A percentile compares a stretch with the other conserved stretches of the same genome.
Evolutionary conservation across 139 green algal genomes (phyloP).

Genomic region (Penium margaritaceum): DNA sequence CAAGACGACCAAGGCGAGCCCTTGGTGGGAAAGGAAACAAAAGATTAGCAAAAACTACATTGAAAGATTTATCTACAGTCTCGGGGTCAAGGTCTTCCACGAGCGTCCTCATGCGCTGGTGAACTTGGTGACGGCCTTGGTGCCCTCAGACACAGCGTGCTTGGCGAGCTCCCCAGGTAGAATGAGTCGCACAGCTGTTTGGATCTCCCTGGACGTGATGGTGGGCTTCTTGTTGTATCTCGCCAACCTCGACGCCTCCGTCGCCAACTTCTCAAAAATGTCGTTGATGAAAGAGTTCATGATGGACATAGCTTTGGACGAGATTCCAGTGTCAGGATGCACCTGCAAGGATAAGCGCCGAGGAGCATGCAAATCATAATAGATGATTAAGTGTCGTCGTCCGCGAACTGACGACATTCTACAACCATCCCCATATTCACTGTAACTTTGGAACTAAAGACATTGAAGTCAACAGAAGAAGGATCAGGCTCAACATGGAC

Average conservation of each 20-base stretch:
- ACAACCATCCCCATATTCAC: no score
- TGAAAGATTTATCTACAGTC: slow-evolving; percentile 5
- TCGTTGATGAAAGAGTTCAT: slow-evolving; percentile 92
- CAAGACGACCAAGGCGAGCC: no score
- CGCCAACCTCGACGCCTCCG: slow-evolving; percentile 64
- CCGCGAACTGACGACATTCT: no score
- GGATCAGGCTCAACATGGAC: no score
- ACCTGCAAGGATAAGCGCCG: no score
- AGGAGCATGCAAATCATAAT: no score
- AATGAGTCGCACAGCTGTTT: slow-evolving; percentile 72
- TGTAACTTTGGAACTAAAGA: no score
- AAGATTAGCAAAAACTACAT: background rate
- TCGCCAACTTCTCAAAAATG: slow-evolving; percentile 85
- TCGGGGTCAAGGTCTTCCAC: no score
- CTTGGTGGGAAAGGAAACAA: no score
- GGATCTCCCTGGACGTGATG: slow-evolving; percentile 68
- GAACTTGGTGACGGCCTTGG: slow-evolving; percentile 72
- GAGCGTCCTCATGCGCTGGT: slow-evolving; percentile 31
- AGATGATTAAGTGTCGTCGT: no score
- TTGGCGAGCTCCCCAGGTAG: slow-evolving; percentile 76
- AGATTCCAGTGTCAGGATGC: slow-evolving; percentile 76
- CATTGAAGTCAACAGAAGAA: no score
- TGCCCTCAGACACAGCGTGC: slow-evolving; percentile 77
- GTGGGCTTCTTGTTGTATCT: slow-evolving; percentile 78
- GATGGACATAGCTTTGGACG: slow-evolving; percentile 72